Conservation (phyloP, 1,139 yeast species). For the Zhuliangozyma parablackwelliae region DNA sequence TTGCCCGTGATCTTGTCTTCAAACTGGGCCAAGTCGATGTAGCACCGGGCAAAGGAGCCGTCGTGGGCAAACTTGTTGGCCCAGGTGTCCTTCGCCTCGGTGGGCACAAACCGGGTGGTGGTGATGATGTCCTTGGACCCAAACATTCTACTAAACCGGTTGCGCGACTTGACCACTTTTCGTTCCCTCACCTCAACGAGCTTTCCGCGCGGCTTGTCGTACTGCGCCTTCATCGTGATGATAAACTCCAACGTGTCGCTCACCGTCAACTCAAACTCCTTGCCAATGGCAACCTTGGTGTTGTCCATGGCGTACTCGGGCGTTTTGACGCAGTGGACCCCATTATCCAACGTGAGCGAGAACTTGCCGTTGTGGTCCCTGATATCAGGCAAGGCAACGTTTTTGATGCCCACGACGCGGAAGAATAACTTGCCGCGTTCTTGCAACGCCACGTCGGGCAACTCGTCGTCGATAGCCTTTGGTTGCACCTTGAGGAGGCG, state of each 20-base stretch:
- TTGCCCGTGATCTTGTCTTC: conserved; percentile 53
- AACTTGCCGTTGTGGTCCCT: conserved; percentile 56
- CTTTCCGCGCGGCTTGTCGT: conserved; percentile 49
- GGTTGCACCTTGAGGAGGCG: conserved; percentile 4
- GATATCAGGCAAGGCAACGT: conserved; percentile 55
- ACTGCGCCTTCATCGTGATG: conserved; percentile 68
- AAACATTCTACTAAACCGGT: conserved; percentile 41
- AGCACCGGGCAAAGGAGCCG: conserved; percentile 83
- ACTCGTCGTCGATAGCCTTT: conserved; percentile 7
- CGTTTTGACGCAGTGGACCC: conserved; percentile 80
- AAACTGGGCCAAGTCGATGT: conserved; percentile 58
- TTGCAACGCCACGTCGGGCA: conserved; percentile 8
- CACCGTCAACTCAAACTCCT: conserved; percentile 82
- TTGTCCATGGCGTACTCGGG: conserved; percentile 50
- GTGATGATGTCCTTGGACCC: conserved; percentile 48
- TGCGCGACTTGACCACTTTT: conserved; percentile 44
- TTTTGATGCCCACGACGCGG: conserved; percentile 55
- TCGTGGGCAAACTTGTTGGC: conserved; percentile 63
- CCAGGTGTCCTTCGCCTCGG: conserved; percentile 53
- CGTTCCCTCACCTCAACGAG: conserved; percentile 57
- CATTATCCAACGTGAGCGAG: conserved; percentile 78
- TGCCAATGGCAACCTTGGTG: conserved; percentile 49
- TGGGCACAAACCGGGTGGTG: conserved; percentile 53
- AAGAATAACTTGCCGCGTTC: conserved; percentile 78
- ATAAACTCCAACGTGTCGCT: conserved; percentile 63